Evolutionary conservation across 371 early-diverging fungal genomes (phyloP), one percentile per base, ranked within the genome.

Genomic region (Nematocida ausubeli): DNA sequence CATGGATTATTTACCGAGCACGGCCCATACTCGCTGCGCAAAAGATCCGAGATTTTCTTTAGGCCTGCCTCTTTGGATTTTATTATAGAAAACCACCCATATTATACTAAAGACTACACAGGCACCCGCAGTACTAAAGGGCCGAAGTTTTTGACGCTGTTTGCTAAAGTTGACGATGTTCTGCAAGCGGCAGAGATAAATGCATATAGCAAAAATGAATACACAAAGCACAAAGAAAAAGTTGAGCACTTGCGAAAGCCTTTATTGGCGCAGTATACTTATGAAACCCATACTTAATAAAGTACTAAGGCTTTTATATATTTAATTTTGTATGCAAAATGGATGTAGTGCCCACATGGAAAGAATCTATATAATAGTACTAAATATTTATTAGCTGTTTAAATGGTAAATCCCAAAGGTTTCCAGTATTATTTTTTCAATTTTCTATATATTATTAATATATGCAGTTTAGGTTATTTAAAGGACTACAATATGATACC

Each of bases 191-290:
- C 47, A 40, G 66, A 75, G 40, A 50, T 39, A 9, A 70, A 28
- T 19, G 34, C 52, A 34, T 75, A 65, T 49, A 64, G 37, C 26
- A 66, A 55, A 28, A 64, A 49, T 6, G 51, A 75, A 12, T 75
- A 66, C 37, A 19, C 16, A 5, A 16, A 30, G 9, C 52, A 66
- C 32, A 26, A 39, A n/a, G 24, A 55, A 26, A 54, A 35, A 22
- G 78, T 39, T 2, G 52, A 19, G 26, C n/a, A 37, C 0, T 37
- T 75, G 16, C 37, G 51, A 51, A 24, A 52, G n/a, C 12, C 50
- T 28, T 55, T 75, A 2, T 22, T 49, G 58, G 3, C 19, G 35
- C n/a, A 24, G 47, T 66, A 55, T 34, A 24, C 7, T 47, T 63
- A 72, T 54, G 54, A 24, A 54, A n/a, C n/a, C n/a, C n/a, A n/a